These are phyloP conservation scores for Gaillardinia entomophila DNA, from an alignment of 805 yeast genomes.

Conservation along the genomic window DNA sequence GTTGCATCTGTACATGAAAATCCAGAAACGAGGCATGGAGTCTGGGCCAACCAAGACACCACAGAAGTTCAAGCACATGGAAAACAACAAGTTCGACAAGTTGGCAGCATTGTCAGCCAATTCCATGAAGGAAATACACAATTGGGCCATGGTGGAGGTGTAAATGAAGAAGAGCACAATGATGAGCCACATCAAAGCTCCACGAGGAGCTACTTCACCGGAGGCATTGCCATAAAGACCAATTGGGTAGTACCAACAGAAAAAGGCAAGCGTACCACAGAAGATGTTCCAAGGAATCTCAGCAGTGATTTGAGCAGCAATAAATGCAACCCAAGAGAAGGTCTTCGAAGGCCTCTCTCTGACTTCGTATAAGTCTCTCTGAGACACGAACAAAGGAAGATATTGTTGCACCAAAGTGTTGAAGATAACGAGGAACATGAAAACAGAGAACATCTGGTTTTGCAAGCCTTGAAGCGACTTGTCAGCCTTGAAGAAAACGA, in stretches of 20 bases:
- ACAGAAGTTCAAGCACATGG: slow-evolving; percentile 22
- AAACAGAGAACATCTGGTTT: slow-evolving; percentile 71
- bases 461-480: slow-evolving; percentile 26
- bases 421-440: slow-evolving; percentile 58
- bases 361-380: slow-evolving; percentile 64
- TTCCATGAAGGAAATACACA: slow-evolving; percentile 16
- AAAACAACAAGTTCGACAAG: slow-evolving; percentile 16
- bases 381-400: slow-evolving; percentile 49
- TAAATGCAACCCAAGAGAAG: slow-evolving; percentile 59
- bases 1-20: slow-evolving; percentile 23
- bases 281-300: slow-evolving; percentile 63
- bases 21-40: slow-evolving; percentile 44
- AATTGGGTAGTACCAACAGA: slow-evolving; percentile 12
- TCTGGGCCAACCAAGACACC: slow-evolving; percentile 16
- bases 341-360: slow-evolving; percentile 72
- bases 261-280: slow-evolving; percentile 33
- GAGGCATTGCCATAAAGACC: slow-evolving; percentile 2
- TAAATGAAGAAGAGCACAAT: slow-evolving; percentile 12
- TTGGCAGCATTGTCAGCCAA: slow-evolving; percentile 20
- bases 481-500: slow-evolving; percentile 8
- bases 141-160: slow-evolving; percentile 17
- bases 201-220: slow-evolving; percentile 19
- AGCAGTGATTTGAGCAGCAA: slow-evolving; percentile 54
- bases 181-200: slow-evolving; percentile 32
- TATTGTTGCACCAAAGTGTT: slow-evolving; percentile 57